Evolutionary conservation across 257 asterid species (phyloP).

Genomic region (Ballota nigra): DNA sequence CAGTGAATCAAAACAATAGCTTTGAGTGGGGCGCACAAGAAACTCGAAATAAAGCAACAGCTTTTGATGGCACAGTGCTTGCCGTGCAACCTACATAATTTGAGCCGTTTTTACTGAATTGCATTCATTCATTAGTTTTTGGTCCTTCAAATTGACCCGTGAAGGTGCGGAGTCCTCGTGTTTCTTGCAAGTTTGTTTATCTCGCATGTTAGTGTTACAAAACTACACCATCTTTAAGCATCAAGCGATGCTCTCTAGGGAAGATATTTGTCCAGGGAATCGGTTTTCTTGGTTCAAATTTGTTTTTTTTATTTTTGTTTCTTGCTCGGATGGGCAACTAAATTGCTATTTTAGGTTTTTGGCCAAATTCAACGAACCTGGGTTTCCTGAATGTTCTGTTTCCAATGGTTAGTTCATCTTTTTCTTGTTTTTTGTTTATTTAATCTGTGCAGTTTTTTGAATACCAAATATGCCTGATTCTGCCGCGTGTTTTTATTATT

Average conservation of each 20-base stretch:
- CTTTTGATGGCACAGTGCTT: neutral
- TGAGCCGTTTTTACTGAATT: neutral
- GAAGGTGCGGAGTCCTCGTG: conserved; percentile 16
- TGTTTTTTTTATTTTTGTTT: neutral
- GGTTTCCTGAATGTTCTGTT: too few relatives aligned
- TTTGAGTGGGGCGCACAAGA: neutral
- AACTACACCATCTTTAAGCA: conserved; percentile 13
- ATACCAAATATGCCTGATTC: neutral
- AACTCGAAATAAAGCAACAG: neutral
- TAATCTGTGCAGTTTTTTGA: neutral
- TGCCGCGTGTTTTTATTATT: neutral
- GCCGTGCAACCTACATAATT: too few relatives aligned
- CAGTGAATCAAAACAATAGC: conserved; percentile 36
- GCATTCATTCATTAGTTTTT: conserved; percentile 32
- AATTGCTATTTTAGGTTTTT: conserved; percentile 1
- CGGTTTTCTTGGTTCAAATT: conserved; percentile 20
- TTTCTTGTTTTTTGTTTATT: neutral
- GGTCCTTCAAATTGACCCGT: conserved; percentile 19
- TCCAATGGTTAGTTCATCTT: too few relatives aligned
- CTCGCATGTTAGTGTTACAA: neutral
- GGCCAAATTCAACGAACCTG: conserved; percentile 15
- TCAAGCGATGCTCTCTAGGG: conserved; percentile 23
- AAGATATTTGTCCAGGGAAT: conserved; percentile 7
- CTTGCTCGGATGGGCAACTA: conserved; percentile 17
- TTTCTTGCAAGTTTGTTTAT: conserved; percentile 7